Evolutionary conservation across 768 basidiomycete species (phyloP).

Genomic region (Lactifluus volemus): DNA sequence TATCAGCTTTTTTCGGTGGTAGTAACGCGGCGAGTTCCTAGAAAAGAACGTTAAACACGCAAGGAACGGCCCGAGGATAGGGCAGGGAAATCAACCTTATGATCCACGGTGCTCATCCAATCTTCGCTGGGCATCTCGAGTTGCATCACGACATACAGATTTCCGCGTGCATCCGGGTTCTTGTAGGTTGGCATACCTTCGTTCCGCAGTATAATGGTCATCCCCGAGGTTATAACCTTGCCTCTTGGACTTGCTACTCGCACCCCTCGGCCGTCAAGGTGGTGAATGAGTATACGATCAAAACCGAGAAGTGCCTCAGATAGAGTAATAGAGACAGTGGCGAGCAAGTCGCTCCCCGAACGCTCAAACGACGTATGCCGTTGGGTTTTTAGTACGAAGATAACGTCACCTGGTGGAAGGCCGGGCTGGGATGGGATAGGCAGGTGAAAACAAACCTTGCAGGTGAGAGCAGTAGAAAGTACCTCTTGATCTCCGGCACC

Average conservation of each 20-base stretch:
- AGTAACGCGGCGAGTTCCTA: constrained; percentile 57
- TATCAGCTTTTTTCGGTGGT: constrained; percentile 67
- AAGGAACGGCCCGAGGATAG: not conserved
- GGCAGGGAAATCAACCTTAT: constrained; percentile 34
- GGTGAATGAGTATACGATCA: constrained; percentile 80
- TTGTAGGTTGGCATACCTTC: constrained; percentile 89
- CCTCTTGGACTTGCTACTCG: constrained; percentile 65
- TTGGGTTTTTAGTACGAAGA: constrained; percentile 63
- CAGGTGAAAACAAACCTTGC: not conserved
- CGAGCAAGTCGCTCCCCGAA: constrained; percentile 70
- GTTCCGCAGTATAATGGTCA: constrained; percentile 64
- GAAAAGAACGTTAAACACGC: not conserved
- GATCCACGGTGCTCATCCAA: constrained; percentile 66
- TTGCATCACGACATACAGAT: constrained; percentile 73
- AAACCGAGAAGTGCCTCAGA: constrained; percentile 96
- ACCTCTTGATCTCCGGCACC: constrained; percentile 92
- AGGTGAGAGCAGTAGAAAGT: constrained; percentile 1
- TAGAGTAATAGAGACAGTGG: constrained; percentile 76
- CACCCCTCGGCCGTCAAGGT: constrained; percentile 91
- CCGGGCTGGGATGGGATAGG: constrained; percentile 48
- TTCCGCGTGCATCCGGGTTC: constrained; percentile 57
- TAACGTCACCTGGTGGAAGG: constrained; percentile 81
- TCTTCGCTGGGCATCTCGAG: constrained; percentile 81
- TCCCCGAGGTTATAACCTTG: constrained; percentile 66
- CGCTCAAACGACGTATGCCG: constrained; percentile 79